Conservation (phyloP, 148 eudicot genomes). For the Hydrangea macrophylla region DNA sequence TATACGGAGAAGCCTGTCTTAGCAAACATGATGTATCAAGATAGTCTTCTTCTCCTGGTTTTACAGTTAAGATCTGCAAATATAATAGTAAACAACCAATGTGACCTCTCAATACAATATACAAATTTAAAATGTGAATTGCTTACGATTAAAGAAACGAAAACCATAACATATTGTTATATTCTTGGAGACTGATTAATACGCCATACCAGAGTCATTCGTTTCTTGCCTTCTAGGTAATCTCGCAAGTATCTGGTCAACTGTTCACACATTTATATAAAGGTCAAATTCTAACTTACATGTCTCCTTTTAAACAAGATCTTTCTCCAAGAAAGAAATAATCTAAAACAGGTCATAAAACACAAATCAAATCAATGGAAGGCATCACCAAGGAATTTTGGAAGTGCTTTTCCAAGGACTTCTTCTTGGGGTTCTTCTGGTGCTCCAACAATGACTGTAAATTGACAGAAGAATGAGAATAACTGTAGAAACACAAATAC, state of each 20-base stretch:
- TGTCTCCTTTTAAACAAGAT: background rate
- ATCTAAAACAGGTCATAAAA: background rate
- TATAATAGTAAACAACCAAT: constrained; percentile 4
- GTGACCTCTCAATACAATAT: background rate
- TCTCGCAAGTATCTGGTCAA: constrained; percentile 84
- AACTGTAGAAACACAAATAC: background rate
- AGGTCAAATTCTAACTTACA: background rate
- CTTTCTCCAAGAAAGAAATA: background rate
- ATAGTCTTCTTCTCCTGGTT: constrained; percentile 84
- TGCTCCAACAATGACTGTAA: constrained; percentile 87
- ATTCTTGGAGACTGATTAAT: background rate
- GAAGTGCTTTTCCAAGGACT: constrained; percentile 85
- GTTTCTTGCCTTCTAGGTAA: constrained; percentile 85
- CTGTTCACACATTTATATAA: constrained; percentile 29
- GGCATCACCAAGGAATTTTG: constrained; percentile 72
- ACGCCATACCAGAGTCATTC: constrained; percentile 84
- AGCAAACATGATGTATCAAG: constrained; percentile 76
- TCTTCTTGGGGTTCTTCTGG: constrained; percentile 87
- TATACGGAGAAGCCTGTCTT: constrained; percentile 88
- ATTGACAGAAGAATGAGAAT: constrained; percentile 6
- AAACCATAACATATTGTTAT: too few relatives aligned
- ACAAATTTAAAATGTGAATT: background rate
- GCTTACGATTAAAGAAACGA: background rate
- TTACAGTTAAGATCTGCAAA: constrained; percentile 76
- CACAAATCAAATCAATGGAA: constrained; percentile 8